Evolutionary conservation across 1,284 basidiomycete genomes (phyloP).

Genomic region (Paramarasmius palmivorus): DNA sequence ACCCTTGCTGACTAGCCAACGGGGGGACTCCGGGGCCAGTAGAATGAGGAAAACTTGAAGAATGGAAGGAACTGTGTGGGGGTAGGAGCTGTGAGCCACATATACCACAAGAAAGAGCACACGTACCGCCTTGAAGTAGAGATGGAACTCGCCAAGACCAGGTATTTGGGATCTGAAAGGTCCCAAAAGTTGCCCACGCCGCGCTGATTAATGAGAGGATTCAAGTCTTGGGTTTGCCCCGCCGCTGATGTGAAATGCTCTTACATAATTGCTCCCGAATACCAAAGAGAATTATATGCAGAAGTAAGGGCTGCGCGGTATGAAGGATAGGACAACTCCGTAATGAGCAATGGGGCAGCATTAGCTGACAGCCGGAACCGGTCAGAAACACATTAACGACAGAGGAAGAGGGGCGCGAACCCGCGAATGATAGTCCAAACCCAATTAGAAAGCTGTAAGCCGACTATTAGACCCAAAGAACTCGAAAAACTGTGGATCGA

Average conservation of each 20-base stretch:
- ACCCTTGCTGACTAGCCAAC: constrained; percentile 69
- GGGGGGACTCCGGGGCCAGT: constrained; percentile 71
- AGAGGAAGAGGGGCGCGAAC: too few relatives aligned
- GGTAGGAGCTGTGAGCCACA: too few relatives aligned
- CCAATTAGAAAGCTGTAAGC: constrained; percentile 67
- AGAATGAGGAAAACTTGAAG: constrained; percentile 60
- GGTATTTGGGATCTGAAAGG: constrained; percentile 59
- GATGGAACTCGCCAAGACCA: constrained; percentile 82
- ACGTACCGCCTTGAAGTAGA: constrained; percentile 60
- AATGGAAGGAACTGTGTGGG: constrained; percentile 63
- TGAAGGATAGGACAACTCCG: constrained; percentile 75
- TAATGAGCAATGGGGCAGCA: constrained; percentile 73
- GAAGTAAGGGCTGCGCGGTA: constrained; percentile 75
- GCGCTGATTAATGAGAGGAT: constrained; percentile 40
- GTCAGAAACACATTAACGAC: too few relatives aligned
- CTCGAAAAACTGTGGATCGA: background rate
- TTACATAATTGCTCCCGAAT: constrained; percentile 71
- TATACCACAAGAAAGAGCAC: too few relatives aligned
- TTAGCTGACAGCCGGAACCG: constrained; percentile 35
- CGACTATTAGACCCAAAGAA: constrained; percentile 3
- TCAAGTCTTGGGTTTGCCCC: constrained; percentile 8
- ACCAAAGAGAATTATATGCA: constrained; percentile 81
- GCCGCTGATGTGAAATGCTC: too few relatives aligned
- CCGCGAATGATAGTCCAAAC: constrained; percentile 75
- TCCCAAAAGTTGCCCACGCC: constrained; percentile 77